phyloP scores from a whole-genome alignment of 306 rosid species.

The Lotus japonicus region DNA sequence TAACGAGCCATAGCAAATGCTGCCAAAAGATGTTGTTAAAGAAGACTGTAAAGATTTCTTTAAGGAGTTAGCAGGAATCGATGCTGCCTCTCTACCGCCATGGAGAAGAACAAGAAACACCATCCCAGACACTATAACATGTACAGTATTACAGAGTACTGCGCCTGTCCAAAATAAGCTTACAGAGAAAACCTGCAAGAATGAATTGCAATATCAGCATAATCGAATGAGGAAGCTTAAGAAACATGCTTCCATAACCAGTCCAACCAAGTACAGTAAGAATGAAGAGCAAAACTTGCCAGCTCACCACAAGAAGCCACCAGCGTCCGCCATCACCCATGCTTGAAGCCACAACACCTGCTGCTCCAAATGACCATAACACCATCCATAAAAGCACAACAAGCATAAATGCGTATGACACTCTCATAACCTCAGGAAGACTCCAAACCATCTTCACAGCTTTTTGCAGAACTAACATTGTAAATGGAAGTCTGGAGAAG shows the following conservation, averaged over 20 bases:
- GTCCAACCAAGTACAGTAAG: constrained; percentile 23
- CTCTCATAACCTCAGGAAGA: constrained; percentile 77
- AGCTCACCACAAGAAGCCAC: constrained; percentile 99
- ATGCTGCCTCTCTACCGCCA: constrained; percentile 74
- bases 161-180: constrained; percentile 99
- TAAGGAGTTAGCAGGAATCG: constrained; percentile 73
- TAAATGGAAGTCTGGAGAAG: constrained; percentile 78
- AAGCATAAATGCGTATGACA: constrained; percentile 75
- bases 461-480: constrained; percentile 83
- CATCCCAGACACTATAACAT: constrained; percentile 97
- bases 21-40: constrained; percentile 92
- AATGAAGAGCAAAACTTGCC: constrained; percentile 85
- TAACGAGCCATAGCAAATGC: constrained; percentile 96
- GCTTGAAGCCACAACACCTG: constrained; percentile 96
- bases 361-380: constrained; percentile 93
- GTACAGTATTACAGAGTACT: constrained; percentile 85
- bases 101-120: constrained; percentile 87
- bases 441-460: constrained; percentile 94
- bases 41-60: constrained; percentile 63
- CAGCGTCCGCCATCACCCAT: constrained; percentile 82
- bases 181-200: constrained; percentile 69
- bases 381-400: constrained; percentile 88
- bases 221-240: constrained; percentile 16
- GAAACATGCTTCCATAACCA: constrained; percentile 14
- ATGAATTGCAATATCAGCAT: constrained; percentile 23